phyloP scores from a whole-genome alignment of 768 basidiomycete genomes.

The Rhodotorula diobovata region DNA sequence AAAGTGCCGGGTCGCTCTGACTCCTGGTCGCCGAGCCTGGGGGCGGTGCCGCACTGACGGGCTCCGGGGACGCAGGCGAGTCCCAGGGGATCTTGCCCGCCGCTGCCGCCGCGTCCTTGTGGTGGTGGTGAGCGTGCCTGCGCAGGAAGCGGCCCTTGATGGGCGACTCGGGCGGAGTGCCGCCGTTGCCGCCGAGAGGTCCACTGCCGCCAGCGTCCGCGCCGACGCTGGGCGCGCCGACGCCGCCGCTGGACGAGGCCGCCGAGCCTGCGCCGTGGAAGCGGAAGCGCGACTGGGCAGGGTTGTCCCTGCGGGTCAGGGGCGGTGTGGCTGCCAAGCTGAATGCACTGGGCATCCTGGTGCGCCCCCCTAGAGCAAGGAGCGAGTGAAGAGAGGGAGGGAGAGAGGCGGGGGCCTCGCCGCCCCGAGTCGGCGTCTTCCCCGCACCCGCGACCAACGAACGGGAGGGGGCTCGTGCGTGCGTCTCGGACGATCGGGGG shows the following conservation, averaged over 20 bases:
- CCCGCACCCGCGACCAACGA: too few species aligned
- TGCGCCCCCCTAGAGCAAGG: too few species aligned
- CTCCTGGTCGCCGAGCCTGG: neutral
- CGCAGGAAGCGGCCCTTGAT: neutral
- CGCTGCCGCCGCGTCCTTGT: neutral
- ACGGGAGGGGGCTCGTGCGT: neutral
- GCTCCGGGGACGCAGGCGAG: neutral
- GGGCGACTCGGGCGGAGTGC: neutral
- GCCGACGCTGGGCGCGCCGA: neutral
- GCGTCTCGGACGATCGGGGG: too few species aligned
- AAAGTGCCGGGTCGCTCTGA: neutral
- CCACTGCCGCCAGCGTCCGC: neutral
- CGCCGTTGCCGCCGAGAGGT: too few species aligned
- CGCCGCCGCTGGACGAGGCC: neutral
- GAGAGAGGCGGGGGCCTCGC: too few species aligned
- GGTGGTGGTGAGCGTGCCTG: neutral
- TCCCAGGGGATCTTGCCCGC: conserved; percentile 11
- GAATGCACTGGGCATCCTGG: too few species aligned
- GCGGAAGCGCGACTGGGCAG: neutral
- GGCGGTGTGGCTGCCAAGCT: neutral
- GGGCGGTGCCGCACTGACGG: neutral
- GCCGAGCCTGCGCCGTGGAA: too few species aligned
- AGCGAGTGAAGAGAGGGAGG: neutral
- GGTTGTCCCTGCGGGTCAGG: neutral
- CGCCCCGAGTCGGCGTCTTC: too few species aligned